These are phyloP conservation scores for Vitis cinerea DNA, from an alignment of 164 flowering plant genomes.

Conservation along the genomic window DNA sequence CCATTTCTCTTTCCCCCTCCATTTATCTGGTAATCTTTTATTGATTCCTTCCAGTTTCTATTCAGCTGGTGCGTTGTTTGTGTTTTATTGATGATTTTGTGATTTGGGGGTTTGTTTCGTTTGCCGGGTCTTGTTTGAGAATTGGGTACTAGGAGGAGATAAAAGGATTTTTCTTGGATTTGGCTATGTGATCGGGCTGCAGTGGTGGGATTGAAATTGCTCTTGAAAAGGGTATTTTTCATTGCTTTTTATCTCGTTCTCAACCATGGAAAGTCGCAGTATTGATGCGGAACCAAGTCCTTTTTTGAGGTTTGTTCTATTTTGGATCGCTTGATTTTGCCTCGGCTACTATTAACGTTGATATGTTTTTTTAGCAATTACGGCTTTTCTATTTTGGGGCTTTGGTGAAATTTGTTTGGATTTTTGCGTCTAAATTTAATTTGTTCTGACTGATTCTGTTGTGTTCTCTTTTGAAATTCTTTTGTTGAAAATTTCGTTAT, in stretches of 20 bases:
- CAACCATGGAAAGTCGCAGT: constrained; percentile 20
- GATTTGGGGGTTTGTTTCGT: constrained; percentile 6
- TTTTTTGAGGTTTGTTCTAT: constrained; percentile 13
- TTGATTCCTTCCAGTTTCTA: too few species aligned
- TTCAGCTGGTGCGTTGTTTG: neutral
- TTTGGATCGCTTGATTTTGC: neutral
- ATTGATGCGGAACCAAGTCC: constrained; percentile 11
- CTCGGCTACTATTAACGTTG: too few species aligned
- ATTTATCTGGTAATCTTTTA: too few species aligned
- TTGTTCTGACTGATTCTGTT: neutral
- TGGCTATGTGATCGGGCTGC: neutral
- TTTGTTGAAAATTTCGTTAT: neutral
- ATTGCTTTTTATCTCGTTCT: neutral
- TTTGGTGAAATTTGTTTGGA: too few species aligned
- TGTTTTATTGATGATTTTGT: neutral
- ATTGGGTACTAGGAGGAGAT: neutral
- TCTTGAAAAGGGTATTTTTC: neutral
- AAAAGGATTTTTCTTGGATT: neutral
- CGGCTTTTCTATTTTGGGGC: too few species aligned
- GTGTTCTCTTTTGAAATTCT: neutral
- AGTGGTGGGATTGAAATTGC: neutral
- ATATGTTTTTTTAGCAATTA: neutral
- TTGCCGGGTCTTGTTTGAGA: neutral
- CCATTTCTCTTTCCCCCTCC: too few species aligned
- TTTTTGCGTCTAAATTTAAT: neutral